phyloP scores from a whole-genome alignment of 805 yeast species.

The Starmerella sp. region DNA sequence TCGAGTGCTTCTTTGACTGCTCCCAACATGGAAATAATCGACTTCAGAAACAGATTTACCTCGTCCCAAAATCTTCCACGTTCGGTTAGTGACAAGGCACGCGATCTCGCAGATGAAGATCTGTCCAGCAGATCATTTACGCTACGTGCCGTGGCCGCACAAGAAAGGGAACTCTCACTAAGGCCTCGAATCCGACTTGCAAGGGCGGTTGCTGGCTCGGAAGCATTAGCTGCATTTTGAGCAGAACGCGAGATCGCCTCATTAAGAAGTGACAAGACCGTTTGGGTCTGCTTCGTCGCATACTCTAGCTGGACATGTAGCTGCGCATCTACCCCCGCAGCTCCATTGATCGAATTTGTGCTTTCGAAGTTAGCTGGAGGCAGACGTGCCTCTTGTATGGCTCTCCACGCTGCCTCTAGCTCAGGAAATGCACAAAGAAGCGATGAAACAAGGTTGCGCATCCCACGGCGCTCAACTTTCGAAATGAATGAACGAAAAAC shows the following conservation, averaged over 20 bases:
- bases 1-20: constrained; percentile 72
- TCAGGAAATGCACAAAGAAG: constrained; percentile 28
- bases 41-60: constrained; percentile 66
- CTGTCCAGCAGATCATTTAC: constrained; percentile 45
- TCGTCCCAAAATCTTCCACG: constrained; percentile 73
- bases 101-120: constrained; percentile 34
- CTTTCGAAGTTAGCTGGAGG: neutral
- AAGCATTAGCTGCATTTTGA: constrained; percentile 15
- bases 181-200: constrained; percentile 64
- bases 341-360: neutral
- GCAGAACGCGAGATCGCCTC: constrained; percentile 22
- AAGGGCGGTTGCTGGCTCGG: constrained; percentile 36
- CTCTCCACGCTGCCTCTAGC: constrained; percentile 18
- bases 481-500: constrained; percentile 4
- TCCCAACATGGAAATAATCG: constrained; percentile 73
- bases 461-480: constrained; percentile 41
- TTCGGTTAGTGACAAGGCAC: constrained; percentile 32
- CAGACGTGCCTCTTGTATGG: constrained; percentile 4
- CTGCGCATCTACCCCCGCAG: constrained; percentile 39
- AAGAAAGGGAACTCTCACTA: constrained; percentile 61
- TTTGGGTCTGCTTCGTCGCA: constrained; percentile 41
- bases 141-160: constrained; percentile 71
- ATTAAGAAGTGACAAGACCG: constrained; percentile 21
- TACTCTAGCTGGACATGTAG: constrained; percentile 51
- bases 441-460: constrained; percentile 91